Evolutionary conservation across 192 early-diverging fungal genomes (phyloP), one percentile per base, ranked within the genome.

Genomic region (Coemansia sp.): DNA sequence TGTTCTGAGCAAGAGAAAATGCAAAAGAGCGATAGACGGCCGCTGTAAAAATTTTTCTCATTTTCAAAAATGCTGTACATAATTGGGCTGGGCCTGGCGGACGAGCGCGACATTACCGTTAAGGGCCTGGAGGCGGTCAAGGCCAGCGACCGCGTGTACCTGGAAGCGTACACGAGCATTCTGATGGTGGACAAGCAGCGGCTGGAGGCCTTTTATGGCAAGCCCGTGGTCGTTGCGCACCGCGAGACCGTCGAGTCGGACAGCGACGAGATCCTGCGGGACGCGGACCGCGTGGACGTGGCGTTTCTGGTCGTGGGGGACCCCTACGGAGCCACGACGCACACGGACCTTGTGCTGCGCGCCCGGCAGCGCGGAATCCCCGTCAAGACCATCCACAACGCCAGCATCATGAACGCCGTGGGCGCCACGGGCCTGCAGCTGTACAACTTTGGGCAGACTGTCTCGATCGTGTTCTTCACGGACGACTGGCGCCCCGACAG

Each of bases 331-430:
- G 96, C 96, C 15, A 99, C 96, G 7, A 99, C 96, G 2, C 96
- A 99, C 74, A 91, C 92, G 0, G 96, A 99, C 67, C 83, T 99
- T 11, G 89, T 99, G 10, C 83, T 95, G 53, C 91, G 96, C 9
- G 96, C 96, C 1, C 85, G 86, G 44, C 91, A 97, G 59, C 84
- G 88, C 37, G 62, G 69, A 28, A 92, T 99, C 63, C 82, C 84
- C 14, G 91, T 94, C n/a, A 79, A 87, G 30, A 84, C 86, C 12
- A 97, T 99, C 60, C 96, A 99, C 78, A 99, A 99, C 70, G 93
- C 96, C n/a, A 95, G 93, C 44, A 96, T 99, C 78, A 94, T 99
- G 93, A 99, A 97, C 72, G 96, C 94, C 8, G 82, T 95, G 31
- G 94, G 96, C 12, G 90, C 87, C 40, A 95, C 92, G 48, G 96